phyloP scores from a whole-genome alignment of 768 basidiomycete genomes.

The Collybia sordida region DNA sequence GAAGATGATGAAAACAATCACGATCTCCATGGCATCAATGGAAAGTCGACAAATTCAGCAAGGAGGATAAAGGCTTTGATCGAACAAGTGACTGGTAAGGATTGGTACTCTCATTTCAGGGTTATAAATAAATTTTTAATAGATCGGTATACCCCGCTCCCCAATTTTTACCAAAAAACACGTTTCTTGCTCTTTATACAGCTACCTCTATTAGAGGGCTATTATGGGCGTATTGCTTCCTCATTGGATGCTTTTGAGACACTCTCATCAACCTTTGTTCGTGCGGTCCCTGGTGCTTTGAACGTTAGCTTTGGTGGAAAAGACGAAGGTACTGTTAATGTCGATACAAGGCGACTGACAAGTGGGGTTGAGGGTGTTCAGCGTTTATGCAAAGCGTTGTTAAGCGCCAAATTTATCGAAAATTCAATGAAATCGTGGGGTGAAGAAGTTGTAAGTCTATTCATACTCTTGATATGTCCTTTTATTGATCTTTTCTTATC shows the following conservation, averaged over 20 bases:
- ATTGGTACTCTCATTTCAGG: background rate
- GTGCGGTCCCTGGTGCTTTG: conserved; percentile 91
- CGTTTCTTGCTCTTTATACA: conserved; percentile 87
- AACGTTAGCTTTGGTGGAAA: conserved; percentile 54
- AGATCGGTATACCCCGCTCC: conserved; percentile 93
- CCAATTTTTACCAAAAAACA: conserved; percentile 70
- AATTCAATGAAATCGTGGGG: conserved; percentile 78
- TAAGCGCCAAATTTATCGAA: conserved; percentile 77
- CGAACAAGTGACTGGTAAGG: conserved; percentile 86
- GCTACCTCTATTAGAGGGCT: conserved; percentile 78
- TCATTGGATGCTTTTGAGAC: conserved; percentile 95
- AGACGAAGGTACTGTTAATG: conserved; percentile 37
- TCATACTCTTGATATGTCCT: background rate
- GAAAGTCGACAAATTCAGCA: conserved; percentile 80
- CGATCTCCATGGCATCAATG: conserved; percentile 20
- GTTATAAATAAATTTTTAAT: conserved; percentile 2
- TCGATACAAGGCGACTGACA: conserved; percentile 68
- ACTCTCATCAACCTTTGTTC: conserved; percentile 81
- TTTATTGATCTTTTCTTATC: background rate
- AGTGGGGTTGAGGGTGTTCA: conserved; percentile 83
- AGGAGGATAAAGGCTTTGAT: conserved; percentile 80
- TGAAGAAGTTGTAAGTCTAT: conserved; percentile 75
- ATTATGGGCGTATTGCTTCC: conserved; percentile 73
- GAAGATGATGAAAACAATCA: conserved; percentile 47
- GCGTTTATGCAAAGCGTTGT: conserved; percentile 79